Percentiles rank a stretch among this genome's conserved stretches.
phyloP scores from a whole-genome alignment of 768 basidiomycete species.

The Tulasnella sp. region DNA sequence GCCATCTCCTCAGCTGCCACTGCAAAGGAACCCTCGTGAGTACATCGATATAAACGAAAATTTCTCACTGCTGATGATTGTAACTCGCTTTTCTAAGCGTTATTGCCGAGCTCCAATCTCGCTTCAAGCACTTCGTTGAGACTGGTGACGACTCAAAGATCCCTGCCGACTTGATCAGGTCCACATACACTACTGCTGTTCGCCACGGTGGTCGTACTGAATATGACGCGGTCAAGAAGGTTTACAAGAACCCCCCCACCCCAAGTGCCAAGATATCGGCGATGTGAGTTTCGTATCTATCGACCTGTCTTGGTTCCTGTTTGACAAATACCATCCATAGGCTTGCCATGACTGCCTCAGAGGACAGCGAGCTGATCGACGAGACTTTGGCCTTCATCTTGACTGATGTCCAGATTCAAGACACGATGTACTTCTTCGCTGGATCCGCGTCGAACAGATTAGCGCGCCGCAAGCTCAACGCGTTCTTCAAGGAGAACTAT shows the following conservation, averaged over 20 bases:
- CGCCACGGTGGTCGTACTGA: conserved; percentile 61
- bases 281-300: conserved; percentile 39
- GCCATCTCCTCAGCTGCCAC: conserved; percentile 50
- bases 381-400: conserved; percentile 53
- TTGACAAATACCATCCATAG: conserved; percentile 29
- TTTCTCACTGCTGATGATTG: background rate
- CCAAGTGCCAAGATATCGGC: conserved; percentile 62
- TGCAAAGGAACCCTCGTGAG: conserved; percentile 31
- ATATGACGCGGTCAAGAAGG: conserved; percentile 56
- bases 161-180: conserved; percentile 62
- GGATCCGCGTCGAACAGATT: conserved; percentile 46
- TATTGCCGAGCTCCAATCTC: conserved; percentile 54
- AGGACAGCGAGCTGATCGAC: conserved; percentile 44
- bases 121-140: conserved; percentile 59
- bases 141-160: conserved; percentile 68
- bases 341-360: conserved; percentile 49
- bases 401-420: conserved; percentile 34
- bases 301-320: background rate
- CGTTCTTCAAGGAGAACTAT: conserved; percentile 63
- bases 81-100: conserved; percentile 38
- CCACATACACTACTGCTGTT: conserved; percentile 41
- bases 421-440: conserved; percentile 43
- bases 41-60: too few relatives aligned
- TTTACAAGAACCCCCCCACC: conserved; percentile 62
- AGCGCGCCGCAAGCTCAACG: conserved; percentile 41